These are phyloP conservation scores for Macrophomina phaseolina DNA, from an alignment of 2,329 filamentous ascomycete species.

Conservation along the genomic window DNA sequence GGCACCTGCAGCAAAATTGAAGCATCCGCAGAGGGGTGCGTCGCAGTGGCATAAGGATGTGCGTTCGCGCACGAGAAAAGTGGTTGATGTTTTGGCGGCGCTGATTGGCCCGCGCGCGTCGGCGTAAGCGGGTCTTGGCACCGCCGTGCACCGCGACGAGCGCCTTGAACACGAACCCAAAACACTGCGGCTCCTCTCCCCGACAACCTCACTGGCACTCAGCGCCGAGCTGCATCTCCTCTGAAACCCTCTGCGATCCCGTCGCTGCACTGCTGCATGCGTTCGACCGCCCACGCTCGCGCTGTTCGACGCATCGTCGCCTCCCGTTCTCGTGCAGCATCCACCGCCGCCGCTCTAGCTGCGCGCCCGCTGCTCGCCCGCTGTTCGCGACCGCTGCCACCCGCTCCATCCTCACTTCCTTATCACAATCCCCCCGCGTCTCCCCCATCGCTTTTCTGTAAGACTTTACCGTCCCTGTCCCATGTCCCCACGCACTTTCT, in stretches of 20 bases:
- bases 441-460: constrained; percentile 7
- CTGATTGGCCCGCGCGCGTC: constrained; percentile 22
- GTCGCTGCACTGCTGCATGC: constrained; percentile 1
- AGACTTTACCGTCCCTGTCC: neutral
- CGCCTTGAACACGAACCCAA: constrained; percentile 28
- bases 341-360: constrained; percentile 22
- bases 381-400: constrained; percentile 18
- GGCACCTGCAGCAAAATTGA: constrained; percentile 1
- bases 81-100: constrained; percentile 22
- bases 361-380: constrained; percentile 12
- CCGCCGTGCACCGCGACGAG: constrained; percentile 22
- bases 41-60: constrained; percentile 19
- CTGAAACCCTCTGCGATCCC: neutral
- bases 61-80: constrained; percentile 21
- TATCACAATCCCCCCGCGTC: neutral
- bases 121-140: constrained; percentile 26
- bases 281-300: neutral
- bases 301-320: neutral
- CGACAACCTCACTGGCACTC: neutral
- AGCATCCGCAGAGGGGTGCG: constrained; percentile 20
- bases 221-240: constrained; percentile 12
- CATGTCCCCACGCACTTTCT: neutral
- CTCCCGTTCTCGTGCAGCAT: constrained; percentile 12
- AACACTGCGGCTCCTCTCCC: constrained; percentile 19
- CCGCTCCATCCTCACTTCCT: neutral